Conservation (phyloP, 129 eudicot genomes). For the Sambucus nigra region DNA sequence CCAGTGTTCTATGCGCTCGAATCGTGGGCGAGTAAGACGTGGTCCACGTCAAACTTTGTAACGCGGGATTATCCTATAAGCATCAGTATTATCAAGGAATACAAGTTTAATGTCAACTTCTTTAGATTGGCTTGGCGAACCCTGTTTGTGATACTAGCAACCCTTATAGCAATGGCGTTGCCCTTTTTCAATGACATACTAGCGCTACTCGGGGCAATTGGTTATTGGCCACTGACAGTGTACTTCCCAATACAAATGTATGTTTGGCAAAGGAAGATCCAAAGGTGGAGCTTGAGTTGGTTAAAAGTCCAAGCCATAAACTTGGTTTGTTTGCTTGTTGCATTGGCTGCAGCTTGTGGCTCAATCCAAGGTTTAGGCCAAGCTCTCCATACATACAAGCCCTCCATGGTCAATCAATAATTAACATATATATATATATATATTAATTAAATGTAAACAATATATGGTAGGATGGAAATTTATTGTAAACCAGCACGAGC, state of each 20-base stretch:
- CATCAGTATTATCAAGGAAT: slow-evolving; percentile 34
- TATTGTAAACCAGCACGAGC: too few relatives aligned
- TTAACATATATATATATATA: too few relatives aligned
- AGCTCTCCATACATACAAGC: too few relatives aligned
- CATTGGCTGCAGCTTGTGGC: slow-evolving; percentile 67
- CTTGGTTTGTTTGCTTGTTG: slow-evolving; percentile 39
- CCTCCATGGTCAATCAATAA: too few relatives aligned
- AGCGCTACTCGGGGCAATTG: slow-evolving; percentile 63
- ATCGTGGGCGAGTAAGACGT: slow-evolving; percentile 40
- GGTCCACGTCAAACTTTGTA: slow-evolving; percentile 39
- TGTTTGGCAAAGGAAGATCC: slow-evolving; percentile 48
- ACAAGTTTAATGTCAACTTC: slow-evolving; percentile 44
- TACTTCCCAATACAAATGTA: slow-evolving; percentile 72
- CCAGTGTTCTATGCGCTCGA: slow-evolving; percentile 63
- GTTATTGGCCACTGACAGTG: slow-evolving; percentile 65
- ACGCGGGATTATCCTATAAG: slow-evolving; percentile 42
- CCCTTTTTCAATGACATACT: slow-evolving; percentile 74
- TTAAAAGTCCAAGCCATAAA: slow-evolving; percentile 44
- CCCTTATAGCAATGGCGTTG: slow-evolving; percentile 46
- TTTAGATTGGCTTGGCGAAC: slow-evolving; percentile 61
- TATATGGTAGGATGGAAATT: too few relatives aligned
- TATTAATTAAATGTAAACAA: too few relatives aligned
- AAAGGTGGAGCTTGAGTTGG: slow-evolving; percentile 45
- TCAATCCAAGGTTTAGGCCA: too few relatives aligned
- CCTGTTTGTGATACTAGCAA: slow-evolving; percentile 29